Evolutionary conservation across 768 basidiomycete species (phyloP).

Genomic region (Neoboletus magnificus): DNA sequence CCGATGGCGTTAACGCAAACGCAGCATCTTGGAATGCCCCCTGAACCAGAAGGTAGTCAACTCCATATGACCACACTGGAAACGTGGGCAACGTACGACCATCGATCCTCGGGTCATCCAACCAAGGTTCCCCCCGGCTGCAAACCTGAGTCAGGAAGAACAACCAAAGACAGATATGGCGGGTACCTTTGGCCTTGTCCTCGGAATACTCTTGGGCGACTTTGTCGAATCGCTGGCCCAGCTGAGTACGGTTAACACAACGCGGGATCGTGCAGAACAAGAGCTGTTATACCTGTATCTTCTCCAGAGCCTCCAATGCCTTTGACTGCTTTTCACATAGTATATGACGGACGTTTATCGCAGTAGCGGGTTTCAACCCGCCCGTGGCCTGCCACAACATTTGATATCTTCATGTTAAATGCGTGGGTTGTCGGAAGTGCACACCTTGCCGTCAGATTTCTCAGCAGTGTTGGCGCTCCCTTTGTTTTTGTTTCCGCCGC

Average conservation of each 20-base stretch:
- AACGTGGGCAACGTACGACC: constrained; percentile 48
- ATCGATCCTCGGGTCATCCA: constrained; percentile 87
- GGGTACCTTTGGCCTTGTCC: constrained; percentile 80
- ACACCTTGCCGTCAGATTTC: constrained; percentile 24
- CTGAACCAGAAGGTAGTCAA: constrained; percentile 33
- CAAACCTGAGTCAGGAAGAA: neutral
- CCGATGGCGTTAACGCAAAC: constrained; percentile 74
- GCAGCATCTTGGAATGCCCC: constrained; percentile 84
- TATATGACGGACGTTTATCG: constrained; percentile 84
- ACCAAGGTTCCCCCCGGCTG: constrained; percentile 82
- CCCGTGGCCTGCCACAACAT: constrained; percentile 45
- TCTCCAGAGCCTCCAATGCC: constrained; percentile 72
- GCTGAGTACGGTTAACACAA: constrained; percentile 37
- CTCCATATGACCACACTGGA: neutral
- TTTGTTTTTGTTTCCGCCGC: constrained; percentile 23
- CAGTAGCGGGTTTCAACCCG: constrained; percentile 70
- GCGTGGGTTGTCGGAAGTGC: neutral
- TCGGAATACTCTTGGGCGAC: constrained; percentile 89
- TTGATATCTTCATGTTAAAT: neutral
- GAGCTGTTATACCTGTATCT: constrained; percentile 59
- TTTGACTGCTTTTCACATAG: constrained; percentile 86
- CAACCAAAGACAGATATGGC: neutral
- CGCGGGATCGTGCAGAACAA: neutral
- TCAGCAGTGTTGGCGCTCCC: constrained; percentile 12
- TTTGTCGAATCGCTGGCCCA: constrained; percentile 81